phyloP scores from a whole-genome alignment of 805 yeast genomes.

The Pichia ethanolica region DNA sequence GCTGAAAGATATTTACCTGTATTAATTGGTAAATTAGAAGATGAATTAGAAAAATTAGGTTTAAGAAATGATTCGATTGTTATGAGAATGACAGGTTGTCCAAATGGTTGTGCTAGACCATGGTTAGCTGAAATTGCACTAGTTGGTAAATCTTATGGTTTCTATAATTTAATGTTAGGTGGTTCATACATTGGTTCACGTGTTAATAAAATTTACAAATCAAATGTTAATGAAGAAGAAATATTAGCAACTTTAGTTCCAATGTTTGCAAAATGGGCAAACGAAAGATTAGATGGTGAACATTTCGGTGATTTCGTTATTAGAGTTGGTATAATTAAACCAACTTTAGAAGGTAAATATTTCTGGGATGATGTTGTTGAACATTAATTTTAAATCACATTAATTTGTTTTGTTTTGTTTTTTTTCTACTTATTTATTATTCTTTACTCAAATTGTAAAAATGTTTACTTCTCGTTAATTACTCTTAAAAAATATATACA shows the following conservation, averaged over 20 bases:
- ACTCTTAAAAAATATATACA: no score
- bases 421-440: neutral
- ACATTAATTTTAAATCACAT: constrained; percentile 33
- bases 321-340: constrained; percentile 80
- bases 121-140: constrained; percentile 96
- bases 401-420: neutral
- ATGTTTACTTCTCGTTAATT: neutral
- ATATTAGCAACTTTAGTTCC: constrained; percentile 72
- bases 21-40: constrained; percentile 73
- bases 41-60: constrained; percentile 84
- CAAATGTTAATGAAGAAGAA: constrained; percentile 87
- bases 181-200: constrained; percentile 95
- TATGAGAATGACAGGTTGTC: constrained; percentile 99
- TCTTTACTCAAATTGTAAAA: neutral
- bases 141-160: constrained; percentile 91
- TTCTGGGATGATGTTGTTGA: constrained; percentile 93
- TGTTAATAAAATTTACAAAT: constrained; percentile 79
- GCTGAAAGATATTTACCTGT: constrained; percentile 88
- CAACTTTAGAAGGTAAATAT: constrained; percentile 82
- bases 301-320: constrained; percentile 92
- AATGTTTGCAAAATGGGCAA: constrained; percentile 87
- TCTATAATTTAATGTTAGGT: constrained; percentile 89
- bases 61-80: constrained; percentile 90
- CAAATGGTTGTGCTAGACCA: constrained; percentile 97
- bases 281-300: constrained; percentile 85